phyloP scores from a whole-genome alignment of 495 filamentous ascomycete genomes.

The Hypoxylon cercidicola region DNA sequence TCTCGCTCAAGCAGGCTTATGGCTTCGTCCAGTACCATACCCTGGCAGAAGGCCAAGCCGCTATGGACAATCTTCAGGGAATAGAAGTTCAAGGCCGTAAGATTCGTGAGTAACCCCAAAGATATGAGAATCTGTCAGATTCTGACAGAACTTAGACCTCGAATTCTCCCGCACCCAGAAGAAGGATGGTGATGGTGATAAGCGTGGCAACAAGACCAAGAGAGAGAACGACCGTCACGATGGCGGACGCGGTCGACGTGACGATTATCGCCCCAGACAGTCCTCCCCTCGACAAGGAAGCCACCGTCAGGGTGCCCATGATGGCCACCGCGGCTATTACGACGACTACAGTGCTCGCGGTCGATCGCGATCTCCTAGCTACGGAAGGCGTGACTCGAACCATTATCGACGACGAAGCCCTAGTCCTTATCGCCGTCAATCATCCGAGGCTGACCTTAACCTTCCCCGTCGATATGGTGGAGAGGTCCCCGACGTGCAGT shows the following conservation, averaged over 20 bases:
- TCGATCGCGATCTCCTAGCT: slow-evolving; percentile 74
- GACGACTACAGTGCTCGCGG: slow-evolving; percentile 60
- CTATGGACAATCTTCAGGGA: slow-evolving; percentile 81
- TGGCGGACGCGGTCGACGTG: slow-evolving; percentile 63
- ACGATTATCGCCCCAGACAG: slow-evolving; percentile 74
- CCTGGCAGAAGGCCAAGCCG: slow-evolving; percentile 72
- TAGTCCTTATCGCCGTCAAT: slow-evolving; percentile 66
- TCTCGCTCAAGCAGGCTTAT: slow-evolving; percentile 96
- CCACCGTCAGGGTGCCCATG: slow-evolving; percentile 55
- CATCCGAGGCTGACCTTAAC: slow-evolving; percentile 69
- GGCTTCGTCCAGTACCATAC: slow-evolving; percentile 96
- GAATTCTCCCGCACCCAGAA: slow-evolving; percentile 92
- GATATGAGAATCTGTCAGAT: not conserved
- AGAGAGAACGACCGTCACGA: slow-evolving; percentile 58
- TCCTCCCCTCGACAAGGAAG: slow-evolving; percentile 58
- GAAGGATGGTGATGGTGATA: slow-evolving; percentile 67
- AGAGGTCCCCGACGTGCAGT: slow-evolving; percentile 91
- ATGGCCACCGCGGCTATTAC: slow-evolving; percentile 51
- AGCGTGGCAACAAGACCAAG: slow-evolving; percentile 46
- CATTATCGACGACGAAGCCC: slow-evolving; percentile 70
- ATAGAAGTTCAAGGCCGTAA: slow-evolving; percentile 80
- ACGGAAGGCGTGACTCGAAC: slow-evolving; percentile 56
- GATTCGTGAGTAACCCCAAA: slow-evolving; percentile 78
- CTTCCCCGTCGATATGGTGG: slow-evolving; percentile 77
- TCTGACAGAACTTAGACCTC: slow-evolving; percentile 70